Evolutionary conservation across 2,329 filamentous ascomycete species (phyloP), one percentile per base, ranked within the genome.

Genomic region (Thermothelomyces thermophilus): DNA sequence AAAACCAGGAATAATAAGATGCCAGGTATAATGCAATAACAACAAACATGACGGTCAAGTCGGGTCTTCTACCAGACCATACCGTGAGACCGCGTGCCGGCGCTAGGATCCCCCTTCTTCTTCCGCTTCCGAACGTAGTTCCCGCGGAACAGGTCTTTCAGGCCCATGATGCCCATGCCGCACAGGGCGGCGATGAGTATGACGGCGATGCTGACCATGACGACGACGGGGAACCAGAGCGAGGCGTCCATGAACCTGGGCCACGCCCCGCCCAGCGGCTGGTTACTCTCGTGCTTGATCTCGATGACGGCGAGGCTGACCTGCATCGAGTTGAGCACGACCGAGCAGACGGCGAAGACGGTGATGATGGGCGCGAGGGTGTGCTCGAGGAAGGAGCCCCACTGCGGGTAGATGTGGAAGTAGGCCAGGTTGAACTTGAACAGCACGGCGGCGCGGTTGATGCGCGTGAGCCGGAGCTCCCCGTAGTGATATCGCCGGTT

Each of bases 401-500:
- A 63, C 48, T 63, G 61, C 19, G 58, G 58, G 40, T 57, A 54
- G 41, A 62, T 58, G 40, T 63, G 60, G 48, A 60, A 61, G 44
- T 62, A 63, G 19, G 60, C 60, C 35, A 63, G 48, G 5, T 43
- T 52, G 19, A 47, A 28, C 35, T 30, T 48, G 40, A 58, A 56
- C 2, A 64, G 22, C 28, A 59, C 16, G 26, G 60, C 52, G 3
- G 56, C 56, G 42, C 55, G 54, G 53, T 69, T 68, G 49, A 69
- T 61, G 11, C 66, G 59, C 3, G 59, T 62, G 11, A 71, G 62
- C 4, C 66, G 66, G 14, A 72, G 59, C 55, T 71, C 68, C 36
- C 68, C 69, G 49, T 65, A 69, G 24, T 58, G 36, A 53, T 66
- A 71, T 1, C 70, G 64, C 3, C 47, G 48, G 24, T 57, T 60